phyloP scores from a whole-genome alignment of 352 stramenopile genomes.

The Stramenopiles sp. region DNA sequence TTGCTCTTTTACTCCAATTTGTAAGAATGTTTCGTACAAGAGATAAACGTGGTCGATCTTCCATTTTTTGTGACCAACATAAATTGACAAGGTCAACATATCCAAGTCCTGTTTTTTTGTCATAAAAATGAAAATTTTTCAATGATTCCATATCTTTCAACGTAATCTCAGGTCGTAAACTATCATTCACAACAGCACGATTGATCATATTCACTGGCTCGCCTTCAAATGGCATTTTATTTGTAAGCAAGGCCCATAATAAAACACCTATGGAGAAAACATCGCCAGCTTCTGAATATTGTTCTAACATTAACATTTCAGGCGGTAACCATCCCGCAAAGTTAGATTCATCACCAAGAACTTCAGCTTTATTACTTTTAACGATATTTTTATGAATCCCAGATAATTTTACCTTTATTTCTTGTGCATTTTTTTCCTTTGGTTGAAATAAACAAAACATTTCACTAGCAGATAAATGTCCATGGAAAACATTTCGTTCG shows the following conservation, averaged over 20 bases:
- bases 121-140: background rate
- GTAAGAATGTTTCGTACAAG: background rate
- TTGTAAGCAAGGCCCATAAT: background rate
- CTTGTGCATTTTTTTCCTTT: background rate
- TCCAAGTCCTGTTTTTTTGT: background rate
- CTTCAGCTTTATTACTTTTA: background rate
- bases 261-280: background rate
- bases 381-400: background rate
- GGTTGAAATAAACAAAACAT: conserved; percentile 5
- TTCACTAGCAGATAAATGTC: background rate
- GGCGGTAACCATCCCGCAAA: background rate
- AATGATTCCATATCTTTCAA: background rate
- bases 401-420: background rate
- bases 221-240: conserved; percentile 1
- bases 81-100: background rate
- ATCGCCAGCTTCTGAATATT: background rate
- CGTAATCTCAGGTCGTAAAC: background rate
- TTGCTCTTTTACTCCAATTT: background rate
- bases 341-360: background rate
- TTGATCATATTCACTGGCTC: background rate
- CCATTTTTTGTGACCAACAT: background rate
- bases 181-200: background rate
- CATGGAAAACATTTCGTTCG: background rate
- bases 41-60: background rate
- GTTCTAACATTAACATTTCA: conserved; percentile 3